Base-by-base conservation (phyloP, 2,329 filamentous ascomycete genomes). In the Fusarium incarnatum region DNA sequence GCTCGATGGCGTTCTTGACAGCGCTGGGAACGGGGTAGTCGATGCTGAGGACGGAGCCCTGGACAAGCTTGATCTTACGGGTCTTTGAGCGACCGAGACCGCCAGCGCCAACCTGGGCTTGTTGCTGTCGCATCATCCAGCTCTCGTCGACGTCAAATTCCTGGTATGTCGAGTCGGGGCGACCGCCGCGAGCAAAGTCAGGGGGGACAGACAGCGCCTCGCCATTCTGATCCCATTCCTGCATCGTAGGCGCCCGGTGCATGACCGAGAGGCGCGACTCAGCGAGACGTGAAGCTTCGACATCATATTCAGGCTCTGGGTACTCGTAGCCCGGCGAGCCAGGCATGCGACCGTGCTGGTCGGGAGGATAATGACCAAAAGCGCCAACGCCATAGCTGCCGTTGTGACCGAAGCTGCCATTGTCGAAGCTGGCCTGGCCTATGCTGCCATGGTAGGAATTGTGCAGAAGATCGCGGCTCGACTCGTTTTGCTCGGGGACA, bases 11-110 rank as follows among this genome's bases (percentile, higher is more conserved):
- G 30, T 74, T 74, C n/a, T 73, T 74, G 52, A 74, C 59, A n/a
- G 72, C 72, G 59, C 72, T 74, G 42, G 72, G 72, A 12, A 74
- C 72, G 27, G 72, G 72, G 28, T 74, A 74, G 60, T 74, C 72
- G 40, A 74, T 71, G 54, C 72, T 74, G 44, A 74, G 64, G n/a
- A 74, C 72, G 20, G 72, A 74, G 18, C 72, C 72, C 32, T 74
- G 68, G 3, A 74, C 72, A 12, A 74, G 72, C 67, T 74, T 74
- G 64, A 74, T 62, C 30, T 74, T 74, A 0, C 72, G 72, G 2
- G 72, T 74, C 42, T 68, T 69, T 40, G 63, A 71, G n/a, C 72
- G 70, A 15, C 63, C 69, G 8, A 74, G 64, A n/a, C 72, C 72
- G 5, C 69, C 67, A 34, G 16, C 23, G 6, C 37, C 48, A 12